Evolutionary conservation across 441 rosid genomes (phyloP), one percentile per base, ranked within the genome.

Genomic region (Macaranga tanarius): DNA sequence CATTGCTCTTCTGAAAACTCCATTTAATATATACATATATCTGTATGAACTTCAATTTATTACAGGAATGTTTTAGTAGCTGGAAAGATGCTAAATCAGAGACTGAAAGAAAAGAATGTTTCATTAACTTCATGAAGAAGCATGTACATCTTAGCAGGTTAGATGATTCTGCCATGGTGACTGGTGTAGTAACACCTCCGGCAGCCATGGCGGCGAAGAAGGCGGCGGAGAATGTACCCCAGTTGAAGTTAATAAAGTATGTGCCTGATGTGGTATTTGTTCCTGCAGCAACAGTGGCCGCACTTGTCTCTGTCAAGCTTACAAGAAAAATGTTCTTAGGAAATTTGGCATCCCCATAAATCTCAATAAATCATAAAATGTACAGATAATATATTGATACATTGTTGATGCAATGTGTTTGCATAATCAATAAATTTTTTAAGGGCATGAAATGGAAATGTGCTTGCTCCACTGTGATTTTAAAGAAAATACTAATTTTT

Each of bases 121-220:
- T 95, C 20, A 11, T 72, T 16, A 56, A 78, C 1, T 88, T 92
- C 61, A 83, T 90, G 77, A 79, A 74, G 63, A 5, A 82, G 28
- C 75, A 22, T 0, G 77, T 89, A 17, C 76, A 64, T 31, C 78
- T 86, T 12, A 90, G 86, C 83, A 84, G 74, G 79, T 72, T 89
- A 9, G 99, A 95, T 63, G 81, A 87, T 51, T 75, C 64, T 8
- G 84, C 93, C 16, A 38, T 95, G 81, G 50, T 88, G 17, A 78
- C 86, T 2, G 96, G 97, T 44, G 57, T 92, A 34, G 75, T 78
- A 5, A 87, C 89, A 5, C 97, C 97, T 0, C 94, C 96, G 0
- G 97, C 95, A 4, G 97, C 91, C 51, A 91, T 92, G 96, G 97
- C 88, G 0, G 91, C 92, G 0, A 95, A 95, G 79, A 92, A 80